Conservation (phyloP, 2,329 filamentous ascomycete genomes). For the Grosmannia serpens region DNA sequence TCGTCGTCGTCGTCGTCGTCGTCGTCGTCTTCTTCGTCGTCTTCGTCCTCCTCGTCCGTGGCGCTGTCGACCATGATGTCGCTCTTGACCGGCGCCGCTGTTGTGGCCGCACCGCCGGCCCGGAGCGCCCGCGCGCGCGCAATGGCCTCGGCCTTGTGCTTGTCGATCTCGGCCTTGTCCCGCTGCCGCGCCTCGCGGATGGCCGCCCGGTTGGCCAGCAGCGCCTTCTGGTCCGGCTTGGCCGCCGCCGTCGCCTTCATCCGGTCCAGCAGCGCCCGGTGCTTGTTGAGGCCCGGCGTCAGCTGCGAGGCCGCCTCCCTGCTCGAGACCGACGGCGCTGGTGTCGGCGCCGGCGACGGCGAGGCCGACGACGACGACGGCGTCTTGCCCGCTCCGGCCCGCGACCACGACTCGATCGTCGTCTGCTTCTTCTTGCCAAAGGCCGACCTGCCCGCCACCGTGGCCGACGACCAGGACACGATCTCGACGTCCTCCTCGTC, state of each 20-base stretch:
- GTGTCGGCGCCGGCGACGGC: background rate
- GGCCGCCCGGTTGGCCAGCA: conserved; percentile 30
- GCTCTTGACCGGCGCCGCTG: conserved; percentile 55
- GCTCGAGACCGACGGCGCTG: conserved; percentile 21
- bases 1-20: conserved; percentile 57
- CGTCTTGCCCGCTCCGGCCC: background rate
- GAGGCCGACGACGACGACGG: background rate
- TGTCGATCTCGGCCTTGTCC: conserved; percentile 64
- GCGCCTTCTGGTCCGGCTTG: conserved; percentile 26
- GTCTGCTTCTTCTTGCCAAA: conserved; percentile 20
- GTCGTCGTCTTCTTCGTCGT: conserved; percentile 64
- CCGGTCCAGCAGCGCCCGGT: conserved; percentile 31
- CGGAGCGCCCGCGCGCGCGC: conserved; percentile 54
- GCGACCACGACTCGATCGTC: conserved; percentile 13
- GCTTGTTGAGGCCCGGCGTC: conserved; percentile 31
- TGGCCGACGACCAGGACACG: conserved; percentile 22
- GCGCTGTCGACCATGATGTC: conserved; percentile 87
- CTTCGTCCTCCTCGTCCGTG: conserved; percentile 48
- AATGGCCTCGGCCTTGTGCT: conserved; percentile 59
- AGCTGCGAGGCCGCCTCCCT: conserved; percentile 36
- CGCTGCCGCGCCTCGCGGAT: conserved; percentile 65
- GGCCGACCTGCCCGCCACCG: conserved; percentile 14
- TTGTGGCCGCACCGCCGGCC: conserved; percentile 39
- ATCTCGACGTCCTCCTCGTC: conserved; percentile 15
- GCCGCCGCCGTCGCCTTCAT: conserved; percentile 27